Evolutionary conservation across 2,329 filamentous ascomycete species (phyloP).

Genomic region (Zymoseptoria ardabiliae): DNA sequence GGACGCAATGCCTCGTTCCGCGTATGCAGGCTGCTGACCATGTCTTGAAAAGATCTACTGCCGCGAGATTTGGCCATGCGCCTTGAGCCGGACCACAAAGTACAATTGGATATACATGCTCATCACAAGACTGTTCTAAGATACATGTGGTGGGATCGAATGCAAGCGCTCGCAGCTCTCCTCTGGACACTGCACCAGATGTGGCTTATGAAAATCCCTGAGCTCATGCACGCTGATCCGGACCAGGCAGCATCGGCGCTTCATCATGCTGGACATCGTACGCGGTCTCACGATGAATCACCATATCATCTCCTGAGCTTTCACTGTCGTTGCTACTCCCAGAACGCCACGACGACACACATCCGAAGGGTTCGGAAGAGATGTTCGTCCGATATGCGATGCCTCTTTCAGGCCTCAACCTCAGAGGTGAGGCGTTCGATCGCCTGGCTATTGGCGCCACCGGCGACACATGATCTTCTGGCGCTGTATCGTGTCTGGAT

Average conservation of each 20-base stretch:
- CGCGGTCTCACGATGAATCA: conserved; percentile 22
- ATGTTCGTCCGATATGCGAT: conserved; percentile 8
- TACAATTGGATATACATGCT: background rate
- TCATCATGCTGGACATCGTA: conserved; percentile 21
- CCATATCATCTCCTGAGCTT: conserved; percentile 20
- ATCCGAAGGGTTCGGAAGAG: conserved; percentile 10
- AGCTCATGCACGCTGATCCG: conserved; percentile 9
- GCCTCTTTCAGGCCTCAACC: conserved; percentile 15
- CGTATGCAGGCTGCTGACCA: background rate
- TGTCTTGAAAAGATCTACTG: background rate
- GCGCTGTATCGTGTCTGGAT: background rate
- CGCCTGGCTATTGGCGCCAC: background rate
- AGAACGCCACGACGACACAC: conserved; percentile 8
- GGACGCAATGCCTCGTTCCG: background rate
- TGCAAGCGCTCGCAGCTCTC: background rate
- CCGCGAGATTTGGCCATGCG: background rate
- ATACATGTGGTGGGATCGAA: background rate
- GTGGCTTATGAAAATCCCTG: background rate
- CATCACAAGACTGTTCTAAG: background rate
- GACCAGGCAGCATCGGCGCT: conserved; percentile 15
- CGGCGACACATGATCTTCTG: conserved; percentile 1
- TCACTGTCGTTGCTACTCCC: conserved; percentile 13
- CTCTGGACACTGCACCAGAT: background rate
- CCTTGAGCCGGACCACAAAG: background rate
- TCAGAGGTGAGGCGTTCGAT: conserved; percentile 4